These are phyloP conservation scores for Hyaloscypha bicolor DNA, from an alignment of 495 filamentous ascomycete genomes.

Conservation along the genomic window DNA sequence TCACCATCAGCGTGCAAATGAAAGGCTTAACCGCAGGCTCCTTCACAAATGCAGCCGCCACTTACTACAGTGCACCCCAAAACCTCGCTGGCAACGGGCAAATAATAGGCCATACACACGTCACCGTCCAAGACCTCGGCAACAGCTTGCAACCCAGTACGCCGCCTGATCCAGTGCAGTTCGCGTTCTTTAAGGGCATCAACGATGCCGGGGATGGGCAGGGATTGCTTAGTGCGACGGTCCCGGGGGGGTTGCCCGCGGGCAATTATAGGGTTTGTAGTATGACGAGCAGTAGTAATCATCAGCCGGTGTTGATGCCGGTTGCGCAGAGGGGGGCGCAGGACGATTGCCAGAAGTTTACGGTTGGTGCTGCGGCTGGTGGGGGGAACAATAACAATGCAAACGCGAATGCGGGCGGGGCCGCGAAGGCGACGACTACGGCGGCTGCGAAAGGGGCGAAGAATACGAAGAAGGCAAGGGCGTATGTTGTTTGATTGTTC, in stretches of 20 bases:
- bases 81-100: conserved; percentile 48
- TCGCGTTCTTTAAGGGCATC: conserved; percentile 77
- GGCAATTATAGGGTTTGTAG: conserved; percentile 65
- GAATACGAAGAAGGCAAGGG: background rate
- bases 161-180: conserved; percentile 55
- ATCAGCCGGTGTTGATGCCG: conserved; percentile 77
- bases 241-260: conserved; percentile 58
- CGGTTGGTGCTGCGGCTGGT: conserved; percentile 6
- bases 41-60: conserved; percentile 63
- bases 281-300: conserved; percentile 65
- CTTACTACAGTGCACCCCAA: conserved; percentile 72
- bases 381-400: background rate
- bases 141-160: conserved; percentile 47
- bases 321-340: conserved; percentile 72
- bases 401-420: background rate
- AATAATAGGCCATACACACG: conserved; percentile 72
- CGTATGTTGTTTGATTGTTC: background rate
- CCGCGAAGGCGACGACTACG: background rate
- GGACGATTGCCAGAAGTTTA: conserved; percentile 70
- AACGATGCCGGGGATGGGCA: conserved; percentile 69
- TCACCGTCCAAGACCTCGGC: conserved; percentile 65
- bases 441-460: background rate
- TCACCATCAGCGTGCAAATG: conserved; percentile 60
- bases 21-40: conserved; percentile 60
- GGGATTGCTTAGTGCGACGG: conserved; percentile 53